phyloP scores from a whole-genome alignment of 2,329 filamentous ascomycete genomes.

The Fusarium nodosum region DNA sequence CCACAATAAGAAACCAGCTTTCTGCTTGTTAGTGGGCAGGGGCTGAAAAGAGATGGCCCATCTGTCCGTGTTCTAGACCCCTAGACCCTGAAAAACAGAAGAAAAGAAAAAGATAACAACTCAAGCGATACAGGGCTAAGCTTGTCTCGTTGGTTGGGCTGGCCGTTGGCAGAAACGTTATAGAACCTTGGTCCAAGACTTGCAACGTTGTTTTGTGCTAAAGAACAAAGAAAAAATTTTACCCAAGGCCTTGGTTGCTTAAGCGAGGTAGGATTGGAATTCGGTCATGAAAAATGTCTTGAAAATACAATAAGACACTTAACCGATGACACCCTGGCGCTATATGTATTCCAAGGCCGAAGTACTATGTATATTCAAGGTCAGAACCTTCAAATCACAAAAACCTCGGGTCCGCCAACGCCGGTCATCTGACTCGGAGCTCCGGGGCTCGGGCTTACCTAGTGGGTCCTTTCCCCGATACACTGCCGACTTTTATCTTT shows the following conservation, averaged over 20 bases:
- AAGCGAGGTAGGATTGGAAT: neutral
- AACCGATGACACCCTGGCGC: neutral
- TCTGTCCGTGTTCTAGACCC: slow-evolving; percentile 32
- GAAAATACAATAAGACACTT: neutral
- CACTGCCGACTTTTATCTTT: neutral
- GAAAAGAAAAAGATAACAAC: slow-evolving; percentile 4
- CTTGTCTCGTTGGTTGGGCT: slow-evolving; percentile 36
- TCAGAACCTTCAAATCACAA: neutral
- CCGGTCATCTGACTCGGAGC: slow-evolving; percentile 1
- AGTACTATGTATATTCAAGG: neutral
- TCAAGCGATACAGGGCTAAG: slow-evolving; percentile 39
- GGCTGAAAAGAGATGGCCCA: slow-evolving; percentile 22
- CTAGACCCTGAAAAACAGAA: slow-evolving; percentile 39
- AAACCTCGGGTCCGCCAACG: neutral
- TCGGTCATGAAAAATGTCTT: neutral
- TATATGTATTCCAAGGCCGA: neutral
- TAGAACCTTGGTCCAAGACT: slow-evolving; percentile 23
- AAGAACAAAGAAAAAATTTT: slow-evolving; percentile 8
- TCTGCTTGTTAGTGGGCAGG: slow-evolving; percentile 28
- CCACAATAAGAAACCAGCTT: slow-evolving; percentile 47
- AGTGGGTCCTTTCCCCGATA: slow-evolving; percentile 10
- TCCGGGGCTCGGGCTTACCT: slow-evolving; percentile 4
- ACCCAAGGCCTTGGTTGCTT: neutral
- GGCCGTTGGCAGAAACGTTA: slow-evolving; percentile 13
- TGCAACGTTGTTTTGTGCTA: slow-evolving; percentile 2